Conservation (phyloP, 345 rosid species). For the Sonneratia caseolaris region DNA sequence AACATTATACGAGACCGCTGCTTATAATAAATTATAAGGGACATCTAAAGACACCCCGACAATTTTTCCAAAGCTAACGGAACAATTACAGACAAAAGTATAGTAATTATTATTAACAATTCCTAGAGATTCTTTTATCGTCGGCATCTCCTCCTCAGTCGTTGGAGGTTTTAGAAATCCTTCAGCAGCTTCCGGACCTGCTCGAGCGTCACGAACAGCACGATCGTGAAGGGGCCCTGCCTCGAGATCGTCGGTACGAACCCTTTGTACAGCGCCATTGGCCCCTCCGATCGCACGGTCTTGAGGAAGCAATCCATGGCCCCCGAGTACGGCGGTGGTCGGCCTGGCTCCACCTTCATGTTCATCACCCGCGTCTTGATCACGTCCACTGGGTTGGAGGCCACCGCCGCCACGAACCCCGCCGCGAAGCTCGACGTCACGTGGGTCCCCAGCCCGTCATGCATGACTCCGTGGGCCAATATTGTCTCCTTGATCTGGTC, state of each 20-base stretch:
- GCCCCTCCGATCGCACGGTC: slow-evolving; percentile 66
- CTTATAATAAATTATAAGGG: neutral
- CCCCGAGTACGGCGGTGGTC: slow-evolving; percentile 56
- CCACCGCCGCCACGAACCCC: slow-evolving; percentile 78
- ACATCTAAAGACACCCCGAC: neutral
- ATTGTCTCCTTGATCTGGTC: slow-evolving; percentile 70
- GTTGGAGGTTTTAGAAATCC: slow-evolving; percentile 23
- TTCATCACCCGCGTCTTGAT: slow-evolving; percentile 83
- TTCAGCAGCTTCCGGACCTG: slow-evolving; percentile 60
- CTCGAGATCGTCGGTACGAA: too few species aligned
- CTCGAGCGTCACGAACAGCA: slow-evolving; percentile 66
- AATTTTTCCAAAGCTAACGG: too few species aligned
- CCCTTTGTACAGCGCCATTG: slow-evolving; percentile 73
- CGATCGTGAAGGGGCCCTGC: slow-evolving; percentile 79
- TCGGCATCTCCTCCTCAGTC: neutral
- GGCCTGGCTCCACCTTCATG: slow-evolving; percentile 65
- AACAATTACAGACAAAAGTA: too few species aligned
- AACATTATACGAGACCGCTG: too few species aligned
- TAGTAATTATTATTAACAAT: neutral
- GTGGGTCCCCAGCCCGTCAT: slow-evolving; percentile 64
- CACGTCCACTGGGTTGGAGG: slow-evolving; percentile 78
- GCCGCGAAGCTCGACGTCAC: slow-evolving; percentile 71
- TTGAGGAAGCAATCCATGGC: slow-evolving; percentile 65
- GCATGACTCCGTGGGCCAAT: slow-evolving; percentile 39
- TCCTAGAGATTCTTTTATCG: neutral